Evolutionary conservation across 2,329 filamentous ascomycete species (phyloP), one percentile per base, ranked within the genome.

Genomic region (Grosmannia clavigera): DNA sequence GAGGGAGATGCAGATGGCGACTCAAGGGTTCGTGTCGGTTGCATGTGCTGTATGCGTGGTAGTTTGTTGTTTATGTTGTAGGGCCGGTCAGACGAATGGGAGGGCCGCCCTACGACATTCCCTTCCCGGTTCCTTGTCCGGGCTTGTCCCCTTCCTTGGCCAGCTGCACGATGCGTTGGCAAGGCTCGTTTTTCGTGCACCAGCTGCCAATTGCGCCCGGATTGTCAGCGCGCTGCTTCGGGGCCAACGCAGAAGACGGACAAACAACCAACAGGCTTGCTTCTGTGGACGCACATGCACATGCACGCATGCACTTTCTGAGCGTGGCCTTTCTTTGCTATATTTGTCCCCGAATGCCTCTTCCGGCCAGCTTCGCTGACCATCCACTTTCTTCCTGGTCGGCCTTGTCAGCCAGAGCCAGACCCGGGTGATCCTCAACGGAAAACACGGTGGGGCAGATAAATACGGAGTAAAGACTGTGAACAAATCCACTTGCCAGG

Each of bases 81-180:
- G 22, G 38, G 25, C 25, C 27, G 19, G n/a, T 5, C 29, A 55
- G 48, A 51, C 43, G 33, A 58, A 62, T 50, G 38, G 43, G 12
- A 33, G n/a, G 22, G 46, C 33, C 48, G 38, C 50, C 35, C n/a
- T 38, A 9, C 50, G 52, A 38, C 52, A 31, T 9, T 19, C n/a
- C 31, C 29, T 19, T 25, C 14, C 29, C 14, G 10, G 29, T 3
- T 38, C 19, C 58, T 50, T 38, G 19, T 12, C 27, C 14, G 27
- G 11, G 19, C n/a, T 52, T 31, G 38, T 61, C 57, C 55, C 50
- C 59, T 46, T 35, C 52, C 58, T 59, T 57, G 59, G 58, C 53
- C 54, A 48, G 61, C 63, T 64, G 63, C 63, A 64, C 63, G 63
- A 64, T 64, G 63, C 48, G 63, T 60, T 64, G 63, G 60, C 63